Percentiles rank a stretch among this genome's conserved stretches.
Evolutionary conservation across 1,284 basidiomycete genomes (phyloP).

Genomic region (Calocybe gambosa): DNA sequence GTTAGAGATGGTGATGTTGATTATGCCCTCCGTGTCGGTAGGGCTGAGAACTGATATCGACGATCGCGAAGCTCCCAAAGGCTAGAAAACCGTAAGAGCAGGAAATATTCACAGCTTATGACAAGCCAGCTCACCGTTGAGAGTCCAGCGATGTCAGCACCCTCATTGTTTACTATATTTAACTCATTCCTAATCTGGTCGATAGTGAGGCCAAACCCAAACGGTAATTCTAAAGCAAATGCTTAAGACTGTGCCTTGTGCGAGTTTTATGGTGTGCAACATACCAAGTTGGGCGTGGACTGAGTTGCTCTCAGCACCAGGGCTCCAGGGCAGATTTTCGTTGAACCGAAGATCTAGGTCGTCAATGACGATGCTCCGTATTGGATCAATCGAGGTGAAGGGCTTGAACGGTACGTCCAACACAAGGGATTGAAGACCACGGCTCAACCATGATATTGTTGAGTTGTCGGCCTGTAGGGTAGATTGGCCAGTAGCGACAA

Average conservation of each 20-base stretch:
- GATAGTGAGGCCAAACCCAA: conserved; percentile 70
- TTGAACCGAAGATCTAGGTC: conserved; percentile 58
- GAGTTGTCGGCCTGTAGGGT: conserved; percentile 51
- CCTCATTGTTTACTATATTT: conserved; percentile 47
- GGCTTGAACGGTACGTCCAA: conserved; percentile 62
- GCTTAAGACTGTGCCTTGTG: not conserved
- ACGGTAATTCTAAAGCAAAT: conserved; percentile 54
- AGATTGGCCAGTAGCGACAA: conserved; percentile 56
- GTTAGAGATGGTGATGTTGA: conserved; percentile 59
- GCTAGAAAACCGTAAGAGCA: conserved; percentile 28
- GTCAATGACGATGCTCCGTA: conserved; percentile 62
- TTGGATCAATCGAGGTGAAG: conserved; percentile 53
- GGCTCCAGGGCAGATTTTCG: conserved; percentile 52
- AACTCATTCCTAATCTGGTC: conserved; percentile 63
- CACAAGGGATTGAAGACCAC: conserved; percentile 51
- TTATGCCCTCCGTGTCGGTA: conserved; percentile 58
- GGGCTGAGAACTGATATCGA: conserved; percentile 44
- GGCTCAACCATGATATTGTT: conserved; percentile 61
- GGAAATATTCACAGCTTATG: not conserved
- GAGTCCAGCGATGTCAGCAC: conserved; percentile 44
- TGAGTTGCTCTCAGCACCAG: conserved; percentile 49
- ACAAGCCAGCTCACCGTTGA: conserved; percentile 38
- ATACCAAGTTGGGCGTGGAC: conserved; percentile 55
- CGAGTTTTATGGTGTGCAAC: conserved; percentile 12
- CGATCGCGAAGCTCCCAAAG: conserved; percentile 54